Base-by-base conservation (phyloP, 1,284 basidiomycete species). In the Cystobasidium slooffiae region DNA sequence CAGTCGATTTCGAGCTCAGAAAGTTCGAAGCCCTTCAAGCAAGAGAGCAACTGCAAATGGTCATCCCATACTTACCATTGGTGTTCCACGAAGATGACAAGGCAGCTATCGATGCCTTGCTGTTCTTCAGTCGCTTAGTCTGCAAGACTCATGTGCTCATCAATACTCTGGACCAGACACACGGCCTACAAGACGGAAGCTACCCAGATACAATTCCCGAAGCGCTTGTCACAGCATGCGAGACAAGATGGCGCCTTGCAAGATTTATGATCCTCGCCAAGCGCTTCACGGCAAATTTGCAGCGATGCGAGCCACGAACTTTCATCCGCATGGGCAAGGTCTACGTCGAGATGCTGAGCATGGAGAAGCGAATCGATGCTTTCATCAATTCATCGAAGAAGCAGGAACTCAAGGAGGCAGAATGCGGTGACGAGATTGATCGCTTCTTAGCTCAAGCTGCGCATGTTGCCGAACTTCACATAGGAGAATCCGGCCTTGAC, bases 291-390 rank as follows among this genome's bases (percentile, higher is more conserved):
- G 89, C 90, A 0, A 86, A 94, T 75, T 85, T 97, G 76, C 86
- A 88, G 44, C 86, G 88, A 24, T 92, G 91, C 79, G 88, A 92
- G 78, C 88, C 91, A 3, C 89, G 91, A 64, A 88, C 89, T 1
- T 97, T 94, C 87, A 83, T 95, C 69, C 88, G 87, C 77, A 88
- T 92, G 67, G 96, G 94, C 1, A 87, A 91, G 41, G 86, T 97
- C 39, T 93, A 89, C 78, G 87, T 88, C 8, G 96, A 99, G 76
- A 87, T 97, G 49, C 87, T 88, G 0, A 90, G 90, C 0, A 88
- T 97, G 81, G 96, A 99, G 84, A 91, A 91, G 81, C 88, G 91
- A 52, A 87, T 99, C 68, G 94, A 99, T 80, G 89, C 91, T 82
- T 96, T 96, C 82, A 88, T 98, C 74, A 90, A 91, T 67, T 86